Base-by-base conservation (phyloP, 768 basidiomycete genomes). In the Sarcodon aspratus region DNA sequence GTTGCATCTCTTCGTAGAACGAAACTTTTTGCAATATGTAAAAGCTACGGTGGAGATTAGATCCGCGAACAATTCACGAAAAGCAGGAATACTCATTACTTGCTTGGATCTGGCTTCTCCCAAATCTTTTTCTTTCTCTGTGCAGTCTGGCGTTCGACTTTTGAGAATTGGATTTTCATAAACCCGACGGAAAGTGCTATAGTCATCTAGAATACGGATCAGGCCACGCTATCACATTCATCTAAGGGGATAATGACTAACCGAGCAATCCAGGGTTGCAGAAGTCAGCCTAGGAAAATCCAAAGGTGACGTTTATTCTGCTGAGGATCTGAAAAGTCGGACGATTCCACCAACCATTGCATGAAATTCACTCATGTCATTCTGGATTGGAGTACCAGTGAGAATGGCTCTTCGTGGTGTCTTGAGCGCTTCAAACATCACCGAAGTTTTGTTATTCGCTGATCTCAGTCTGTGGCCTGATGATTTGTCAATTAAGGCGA, bases 371-470 rank as follows among this genome's bases (percentile, higher is more conserved):
- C 85, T 72, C 31, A 99, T 66, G 62, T 97, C 91, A 64, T 99
- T 99, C 62, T 98, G 96, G 37, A 99, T 88, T 0, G 96, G 96
- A 1, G 96, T 99, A 33, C 96, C 96, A 0, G 93, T 93, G 3
- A 99, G 71, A 35, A 99, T 94, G 52, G 97, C 74, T 35, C 95
- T 69, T 18, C 89, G 72, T 9, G 73, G 75, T 2, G 90, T 91
- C 44, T 74, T 73, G 31, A 99, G 68, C 4, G 76, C 73, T 46
- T 83, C 80, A 58, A 99, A 89, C 76, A 93, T 87, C 44, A 76
- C 74, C 1, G 84, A 84, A 0, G 92, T 95, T 67, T 97, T 95
- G 57, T 84, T 89, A 53, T 81, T 86, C 5, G 90, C 82, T 9
- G 92, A 92, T 59, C 97, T 98, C 18, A 99, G 71, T 27, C 94